Base-by-base conservation (phyloP, 2,329 filamentous ascomycete species). In the Helotiales sp. region DNA sequence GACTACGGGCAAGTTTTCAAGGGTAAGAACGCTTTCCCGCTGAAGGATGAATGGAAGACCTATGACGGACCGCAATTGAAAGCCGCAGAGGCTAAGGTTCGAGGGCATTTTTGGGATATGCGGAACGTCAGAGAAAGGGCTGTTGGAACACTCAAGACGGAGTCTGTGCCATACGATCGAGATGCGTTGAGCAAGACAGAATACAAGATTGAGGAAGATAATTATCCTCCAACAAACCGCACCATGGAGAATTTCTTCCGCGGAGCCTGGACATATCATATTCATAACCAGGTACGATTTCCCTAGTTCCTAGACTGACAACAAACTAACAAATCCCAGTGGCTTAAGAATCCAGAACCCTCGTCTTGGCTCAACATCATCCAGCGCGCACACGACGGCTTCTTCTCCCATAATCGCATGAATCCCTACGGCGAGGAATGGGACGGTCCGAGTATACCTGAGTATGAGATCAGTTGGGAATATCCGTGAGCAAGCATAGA, bases 251-350 rank as follows among this genome's bases (percentile, higher is more conserved):
- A 86, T 71, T 87, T 86, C 76, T 86, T 86, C 77, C 79, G 81
- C 6, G 85, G 85, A 1, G 82, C 83, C 24, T 87, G 83, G 83
- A 86, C 83, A 30, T 87, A 86, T 73, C 85, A 87, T 73, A 82
- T 86, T 67, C 84, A 87, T 72, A 86, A 86, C 69, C 84, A 85
- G 78, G 83, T 85, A 76, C 76, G 81, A 75, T 32, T 20, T 45
- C 49, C 30, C 10, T 37, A 15, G 8, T 70, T 40, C 10, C n/a
- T 34, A n/a, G 1, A 8, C 2, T 0, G n/a, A 58, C 3, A 22
- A 37, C 5, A 15, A 28, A 8, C 54, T 60, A 54, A 76, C 68
- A 40, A 63, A 32, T 28, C 22, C 55, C 60, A 86, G 83, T 87
- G 85, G 85, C 72, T 80, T 52, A 86, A 85, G 72, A 82, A 85